Evolutionary conservation across 169 alveolate genomes (phyloP).

Genomic region (Toxoplasma gondii): DNA sequence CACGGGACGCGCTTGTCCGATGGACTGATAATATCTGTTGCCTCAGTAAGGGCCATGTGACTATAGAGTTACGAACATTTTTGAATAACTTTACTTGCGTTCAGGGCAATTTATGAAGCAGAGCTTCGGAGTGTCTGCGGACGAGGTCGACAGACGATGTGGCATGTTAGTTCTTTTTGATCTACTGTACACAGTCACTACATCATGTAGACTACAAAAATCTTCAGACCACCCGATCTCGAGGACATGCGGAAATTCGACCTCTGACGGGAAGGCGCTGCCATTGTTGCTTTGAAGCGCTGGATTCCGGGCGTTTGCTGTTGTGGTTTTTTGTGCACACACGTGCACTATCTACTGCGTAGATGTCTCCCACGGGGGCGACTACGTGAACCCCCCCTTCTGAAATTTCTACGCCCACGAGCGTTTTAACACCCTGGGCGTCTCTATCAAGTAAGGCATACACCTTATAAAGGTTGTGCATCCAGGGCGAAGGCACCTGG

Average conservation of each 20-base stretch:
- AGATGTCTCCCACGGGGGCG: no score
- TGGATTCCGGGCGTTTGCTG: no score
- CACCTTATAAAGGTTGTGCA: no score
- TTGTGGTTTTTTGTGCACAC: no score
- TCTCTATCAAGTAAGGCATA: no score
- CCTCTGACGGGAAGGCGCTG: not conserved
- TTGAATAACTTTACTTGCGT: not conserved
- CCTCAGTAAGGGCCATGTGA: not conserved
- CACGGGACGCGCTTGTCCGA: constrained; percentile 41
- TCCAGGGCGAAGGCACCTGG: no score
- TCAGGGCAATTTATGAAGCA: constrained; percentile 54
- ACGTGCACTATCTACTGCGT: no score
- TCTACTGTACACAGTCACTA: not conserved
- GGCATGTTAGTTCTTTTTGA: constrained; percentile 30
- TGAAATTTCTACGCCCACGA: no score
- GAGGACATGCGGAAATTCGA: not conserved
- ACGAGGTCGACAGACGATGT: constrained; percentile 36
- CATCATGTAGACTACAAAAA: no score
- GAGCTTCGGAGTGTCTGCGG: constrained; percentile 41
- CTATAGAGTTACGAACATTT: not conserved
- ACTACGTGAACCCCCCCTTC: no score
- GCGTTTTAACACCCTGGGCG: no score
- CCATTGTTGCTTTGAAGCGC: not conserved
- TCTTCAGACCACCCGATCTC: not conserved
- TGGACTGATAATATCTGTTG: constrained; percentile 61